Percentiles rank a stretch among this genome's conserved stretches.
These are phyloP conservation scores for Colletotrichum tanaceti DNA, from an alignment of 2,329 filamentous ascomycete genomes.

Conservation along the genomic window DNA sequence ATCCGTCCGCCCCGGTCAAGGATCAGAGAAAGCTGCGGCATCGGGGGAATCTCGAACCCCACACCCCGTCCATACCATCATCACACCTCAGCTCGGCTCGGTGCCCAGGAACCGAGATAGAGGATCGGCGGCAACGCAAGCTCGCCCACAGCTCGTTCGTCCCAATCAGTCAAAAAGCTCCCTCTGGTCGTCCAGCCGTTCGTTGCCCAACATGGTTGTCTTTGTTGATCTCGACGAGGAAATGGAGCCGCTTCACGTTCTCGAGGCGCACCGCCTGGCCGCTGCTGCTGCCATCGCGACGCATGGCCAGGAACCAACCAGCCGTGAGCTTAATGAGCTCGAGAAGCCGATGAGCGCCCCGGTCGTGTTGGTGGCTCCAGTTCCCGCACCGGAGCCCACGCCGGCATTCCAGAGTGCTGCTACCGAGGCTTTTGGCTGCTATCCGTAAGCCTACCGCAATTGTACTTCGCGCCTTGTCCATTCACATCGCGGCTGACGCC, in stretches of 20 bases:
- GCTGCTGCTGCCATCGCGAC: conserved; percentile 33
- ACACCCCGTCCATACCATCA: conserved; percentile 31
- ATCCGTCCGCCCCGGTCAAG: conserved; percentile 18
- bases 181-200: neutral
- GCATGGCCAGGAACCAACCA: conserved; percentile 26
- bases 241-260: conserved; percentile 33
- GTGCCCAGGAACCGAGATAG: conserved; percentile 34
- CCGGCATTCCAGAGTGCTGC: conserved; percentile 43
- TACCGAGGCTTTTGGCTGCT: conserved; percentile 51
- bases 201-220: conserved; percentile 38
- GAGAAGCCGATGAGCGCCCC: conserved; percentile 18
- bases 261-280: conserved; percentile 31
- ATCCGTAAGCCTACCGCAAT: conserved; percentile 48
- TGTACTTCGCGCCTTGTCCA: too few relatives aligned
- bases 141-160: conserved; percentile 21
- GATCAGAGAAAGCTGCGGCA: conserved; percentile 34
- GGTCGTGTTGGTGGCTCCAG: neutral
- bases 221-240: conserved; percentile 46
- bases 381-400: conserved; percentile 20
- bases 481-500: conserved; percentile 4
- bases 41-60: conserved; percentile 35
- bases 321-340: conserved; percentile 17
- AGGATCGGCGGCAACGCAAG: conserved; percentile 32
- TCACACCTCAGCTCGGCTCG: conserved; percentile 34
- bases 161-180: conserved; percentile 25